Evolutionary conservation across 768 basidiomycete genomes (phyloP), one percentile per base, ranked within the genome.

Genomic region (Holtermannia corniformis): DNA sequence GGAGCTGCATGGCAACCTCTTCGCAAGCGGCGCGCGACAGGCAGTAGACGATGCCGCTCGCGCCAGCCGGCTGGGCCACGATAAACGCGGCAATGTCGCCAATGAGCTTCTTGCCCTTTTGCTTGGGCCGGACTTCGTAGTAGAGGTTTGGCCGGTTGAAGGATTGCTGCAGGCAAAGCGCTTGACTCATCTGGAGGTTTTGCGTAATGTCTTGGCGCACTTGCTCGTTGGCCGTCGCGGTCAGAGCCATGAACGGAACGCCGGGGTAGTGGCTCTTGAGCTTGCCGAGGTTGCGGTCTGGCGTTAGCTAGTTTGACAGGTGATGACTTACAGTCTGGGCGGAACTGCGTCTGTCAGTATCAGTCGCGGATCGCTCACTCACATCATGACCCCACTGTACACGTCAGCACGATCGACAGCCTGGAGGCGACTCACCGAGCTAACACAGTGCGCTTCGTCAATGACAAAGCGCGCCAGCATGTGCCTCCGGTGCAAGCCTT

Each of bases 381-480:
- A 95, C 92, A 67, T 91, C 85, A 64, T 91, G 82, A 4, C 93
- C 95, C 95, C 95, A 97, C 20, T 83, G 82, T 16, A 26, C 3
- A 41, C 3, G 19, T 50, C 23, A 46, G 54, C 23, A 5, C 4
- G n/a, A 7, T 4, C n/a, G 14, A 32, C 11, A 43, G 12, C 28
- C 25, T 16, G 7, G 14, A 19, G 37, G 20, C 4, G 16, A 60
- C 55, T 28, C 44, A 58, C 56, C 49, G 70, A 70, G 13, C 82
- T 84, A 41, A 97, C 86, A 68, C 89, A 90, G 70, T 99, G 95
- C 1, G 91, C 93, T 69, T 99, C 95, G 67, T 99, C 95, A 47
- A 96, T 79, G 1, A 95, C 91, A 67, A 99, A 93, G 26, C 93
- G 77, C 13, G 88, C 90, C 40, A 99, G 68, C 52, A 79, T 74